These are phyloP conservation scores for Aureobasidium sp. DNA, from an alignment of 2,329 filamentous ascomycete genomes.

Conservation along the genomic window DNA sequence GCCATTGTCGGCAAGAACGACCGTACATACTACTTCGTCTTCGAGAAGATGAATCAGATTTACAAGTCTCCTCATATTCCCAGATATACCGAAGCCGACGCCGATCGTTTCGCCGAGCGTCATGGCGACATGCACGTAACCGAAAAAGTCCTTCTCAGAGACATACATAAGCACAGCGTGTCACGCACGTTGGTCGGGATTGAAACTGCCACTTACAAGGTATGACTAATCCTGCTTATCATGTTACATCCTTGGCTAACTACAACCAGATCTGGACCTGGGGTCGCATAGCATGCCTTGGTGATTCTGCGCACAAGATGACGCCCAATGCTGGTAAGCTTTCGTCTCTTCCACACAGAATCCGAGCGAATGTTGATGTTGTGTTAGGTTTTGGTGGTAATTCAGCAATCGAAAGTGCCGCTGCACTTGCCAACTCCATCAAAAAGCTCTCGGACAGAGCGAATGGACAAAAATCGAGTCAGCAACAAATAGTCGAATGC, in stretches of 20 bases:
- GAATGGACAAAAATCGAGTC: background rate
- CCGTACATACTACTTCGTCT: constrained; percentile 34
- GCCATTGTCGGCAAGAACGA: constrained; percentile 27
- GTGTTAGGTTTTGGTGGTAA: constrained; percentile 22
- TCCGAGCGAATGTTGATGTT: background rate
- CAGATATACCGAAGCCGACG: constrained; percentile 29
- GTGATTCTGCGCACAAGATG: constrained; percentile 25
- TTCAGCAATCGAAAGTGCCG: constrained; percentile 22
- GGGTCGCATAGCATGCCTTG: constrained; percentile 23
- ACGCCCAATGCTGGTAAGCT: constrained; percentile 18
- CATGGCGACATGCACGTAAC: constrained; percentile 21
- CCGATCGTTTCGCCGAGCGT: constrained; percentile 24
- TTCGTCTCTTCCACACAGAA: too few species aligned
- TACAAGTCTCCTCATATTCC: constrained; percentile 30
- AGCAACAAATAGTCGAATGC: constrained; percentile 9
- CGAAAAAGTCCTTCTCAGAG: constrained; percentile 25
- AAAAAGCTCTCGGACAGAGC: constrained; percentile 16
- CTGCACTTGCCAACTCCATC: constrained; percentile 22
- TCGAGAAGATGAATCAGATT: constrained; percentile 25
- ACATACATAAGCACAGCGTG: constrained; percentile 26
- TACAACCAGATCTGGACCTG: constrained; percentile 19
- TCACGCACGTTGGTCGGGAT: constrained; percentile 25
- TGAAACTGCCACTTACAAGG: constrained; percentile 22
- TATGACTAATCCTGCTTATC: background rate
- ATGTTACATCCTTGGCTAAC: background rate